phyloP scores from a whole-genome alignment of 169 alveolate species.

The Plasmodium reichenowi region DNA sequence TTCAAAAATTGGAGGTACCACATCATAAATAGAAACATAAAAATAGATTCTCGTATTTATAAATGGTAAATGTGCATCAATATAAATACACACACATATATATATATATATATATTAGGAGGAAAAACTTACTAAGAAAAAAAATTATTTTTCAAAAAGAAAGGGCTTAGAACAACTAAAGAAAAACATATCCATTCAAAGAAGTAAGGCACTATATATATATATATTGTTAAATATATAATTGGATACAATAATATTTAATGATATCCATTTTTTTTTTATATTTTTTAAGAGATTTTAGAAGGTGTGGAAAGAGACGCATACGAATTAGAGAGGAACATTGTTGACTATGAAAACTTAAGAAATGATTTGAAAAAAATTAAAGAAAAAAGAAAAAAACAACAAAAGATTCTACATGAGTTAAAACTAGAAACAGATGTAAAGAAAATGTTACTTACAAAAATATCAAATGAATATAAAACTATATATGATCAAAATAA shows the following conservation, averaged over 20 bases:
- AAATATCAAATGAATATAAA: conserved; percentile 31
- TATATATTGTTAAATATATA: not conserved
- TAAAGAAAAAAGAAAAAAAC: conserved; percentile 68
- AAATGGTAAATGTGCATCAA: not conserved
- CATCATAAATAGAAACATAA: not conserved
- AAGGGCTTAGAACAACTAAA: conserved; percentile 43
- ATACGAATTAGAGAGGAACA: conserved; percentile 14
- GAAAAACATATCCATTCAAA: conserved; percentile 24
- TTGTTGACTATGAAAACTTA: conserved; percentile 50
- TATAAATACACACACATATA: not conserved
- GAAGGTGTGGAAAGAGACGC: conserved; percentile 29
- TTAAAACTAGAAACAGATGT: conserved; percentile 52
- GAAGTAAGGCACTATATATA: conserved; percentile 10
- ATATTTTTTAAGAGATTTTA: conserved; percentile 20
- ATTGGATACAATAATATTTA: too few relatives aligned
- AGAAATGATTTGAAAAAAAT: conserved; percentile 31
- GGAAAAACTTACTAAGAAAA: conserved; percentile 48
- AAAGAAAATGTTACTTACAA: conserved; percentile 44
- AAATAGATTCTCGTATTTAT: not conserved
- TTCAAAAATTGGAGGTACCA: conserved; percentile 37
- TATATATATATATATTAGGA: conserved; percentile 11
- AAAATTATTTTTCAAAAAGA: conserved; percentile 38
- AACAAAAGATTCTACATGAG: conserved; percentile 43
- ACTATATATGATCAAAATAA: conserved; percentile 12
- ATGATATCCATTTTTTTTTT: too few relatives aligned